Evolutionary conservation across 192 early-diverging fungal species (phyloP), one percentile per base, ranked within the genome.

Genomic region (Spizellomyces punctatus): DNA sequence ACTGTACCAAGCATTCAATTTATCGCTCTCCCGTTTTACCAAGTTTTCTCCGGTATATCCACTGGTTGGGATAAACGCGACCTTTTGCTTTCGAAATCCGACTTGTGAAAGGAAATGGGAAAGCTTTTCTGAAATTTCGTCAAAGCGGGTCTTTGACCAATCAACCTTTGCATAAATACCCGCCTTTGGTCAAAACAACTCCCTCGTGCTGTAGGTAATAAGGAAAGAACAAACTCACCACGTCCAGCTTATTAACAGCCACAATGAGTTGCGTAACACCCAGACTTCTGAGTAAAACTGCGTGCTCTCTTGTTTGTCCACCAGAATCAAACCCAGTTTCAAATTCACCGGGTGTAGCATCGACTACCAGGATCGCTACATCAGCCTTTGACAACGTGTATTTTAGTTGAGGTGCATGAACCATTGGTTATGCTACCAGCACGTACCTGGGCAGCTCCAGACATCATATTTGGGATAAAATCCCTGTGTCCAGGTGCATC

Each of bases 401-500:
- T 2, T 47, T 54, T 19, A 54, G 27, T 3, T 36, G 27, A 36
- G 27, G 27, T 36, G 27, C 27, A 36, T 36, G 27, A 36, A 36
- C 17, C 2, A 54, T 54, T 54, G 4, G 17, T 12, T 19, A 54
- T 54, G 50, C 27, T 41, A 36, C 27, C 27, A 36, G 27, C 1
- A 36, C 27, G 27, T 78, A 89, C 88, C 63, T 95, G 93, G 36
- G 87, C 79, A 6, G 98, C 93, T 6, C 98, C 98, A 4, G 91
- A 91, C 69, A 99, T 98, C 96, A 99, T 98, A 75, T 96, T 95
- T n/a, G 98, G 96, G 60, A 99, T 91, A 79, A 99, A 99, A 80
- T 99, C 98, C 21, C 92, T 85, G 73, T 99, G 98, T 5, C 98
- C 98, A 4, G 98, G 98, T 4, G 96, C 94, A 75, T 99, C 98